Evolutionary conservation across 345 rosid species (phyloP).

Genomic region (Lepidium sativum): DNA sequence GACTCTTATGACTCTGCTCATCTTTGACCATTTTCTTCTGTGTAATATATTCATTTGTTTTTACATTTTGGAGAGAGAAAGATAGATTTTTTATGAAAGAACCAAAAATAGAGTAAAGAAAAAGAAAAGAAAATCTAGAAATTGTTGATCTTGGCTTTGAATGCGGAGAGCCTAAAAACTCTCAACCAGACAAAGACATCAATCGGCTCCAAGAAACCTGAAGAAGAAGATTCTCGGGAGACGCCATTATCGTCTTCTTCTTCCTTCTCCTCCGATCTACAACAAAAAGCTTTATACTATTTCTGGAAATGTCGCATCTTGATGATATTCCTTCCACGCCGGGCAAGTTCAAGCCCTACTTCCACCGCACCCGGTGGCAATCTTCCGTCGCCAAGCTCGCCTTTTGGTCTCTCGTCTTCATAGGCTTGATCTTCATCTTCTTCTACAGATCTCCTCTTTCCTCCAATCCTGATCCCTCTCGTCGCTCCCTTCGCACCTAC

Average conservation of each 20-base stretch:
- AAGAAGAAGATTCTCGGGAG: constrained; percentile 37
- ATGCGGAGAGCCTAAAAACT: constrained; percentile 24
- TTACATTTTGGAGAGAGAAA: background rate
- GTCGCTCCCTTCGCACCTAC: constrained; percentile 28
- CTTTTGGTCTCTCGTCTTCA: constrained; percentile 77
- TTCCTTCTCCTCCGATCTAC: no score
- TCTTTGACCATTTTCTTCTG: background rate
- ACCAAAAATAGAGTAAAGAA: constrained; percentile 2
- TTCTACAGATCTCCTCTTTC: constrained; percentile 69
- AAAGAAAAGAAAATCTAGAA: background rate
- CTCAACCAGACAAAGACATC: constrained; percentile 22
- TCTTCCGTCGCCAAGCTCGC: constrained; percentile 75
- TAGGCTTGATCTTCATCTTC: constrained; percentile 69
- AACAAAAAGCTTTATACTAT: no score
- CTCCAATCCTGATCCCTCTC: constrained; percentile 34
- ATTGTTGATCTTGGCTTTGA: constrained; percentile 9
- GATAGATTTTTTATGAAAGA: no score
- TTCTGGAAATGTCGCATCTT: constrained; percentile 46
- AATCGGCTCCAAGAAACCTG: constrained; percentile 24
- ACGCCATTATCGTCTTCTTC: background rate
- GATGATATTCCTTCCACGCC: constrained; percentile 77
- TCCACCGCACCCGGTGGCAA: constrained; percentile 59
- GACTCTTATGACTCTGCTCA: background rate
- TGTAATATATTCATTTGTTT: background rate
- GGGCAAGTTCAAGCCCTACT: constrained; percentile 86